Evolutionary conservation across 2,329 filamentous ascomycete species (phyloP).

Genomic region (Coccinonectria pachysandricola): DNA sequence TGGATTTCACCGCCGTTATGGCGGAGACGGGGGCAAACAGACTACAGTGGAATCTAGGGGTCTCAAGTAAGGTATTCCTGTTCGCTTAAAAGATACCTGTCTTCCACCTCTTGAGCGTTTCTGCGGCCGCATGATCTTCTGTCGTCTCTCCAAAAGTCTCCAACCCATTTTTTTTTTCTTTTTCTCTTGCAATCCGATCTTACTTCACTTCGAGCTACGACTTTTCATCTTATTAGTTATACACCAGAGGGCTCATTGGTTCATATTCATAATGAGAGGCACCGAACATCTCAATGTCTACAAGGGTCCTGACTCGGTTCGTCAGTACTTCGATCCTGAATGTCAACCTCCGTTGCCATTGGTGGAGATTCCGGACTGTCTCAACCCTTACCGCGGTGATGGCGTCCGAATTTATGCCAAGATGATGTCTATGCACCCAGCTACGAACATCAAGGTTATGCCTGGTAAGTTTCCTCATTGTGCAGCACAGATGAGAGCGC

Average conservation of each 20-base stretch:
- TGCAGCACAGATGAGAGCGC: background rate
- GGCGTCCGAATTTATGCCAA: conserved; percentile 54
- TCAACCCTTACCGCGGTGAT: conserved; percentile 47
- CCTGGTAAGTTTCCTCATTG: conserved; percentile 30
- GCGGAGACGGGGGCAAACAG: too few relatives aligned
- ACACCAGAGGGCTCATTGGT: conserved; percentile 7
- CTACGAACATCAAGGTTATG: conserved; percentile 52
- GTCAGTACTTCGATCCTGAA: conserved; percentile 49
- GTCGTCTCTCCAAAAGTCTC: background rate
- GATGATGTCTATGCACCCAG: conserved; percentile 52
- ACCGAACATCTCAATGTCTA: conserved; percentile 38
- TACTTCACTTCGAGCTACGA: conserved; percentile 1
- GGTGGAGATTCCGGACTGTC: conserved; percentile 44
- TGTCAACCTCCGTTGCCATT: conserved; percentile 45
- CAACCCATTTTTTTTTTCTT: conserved; percentile 1
- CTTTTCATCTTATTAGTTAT: conserved; percentile 3
- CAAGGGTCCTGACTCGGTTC: conserved; percentile 42
- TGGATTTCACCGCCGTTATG: too few relatives aligned
- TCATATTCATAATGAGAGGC: conserved; percentile 14
- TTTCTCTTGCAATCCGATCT: conserved; percentile 1
- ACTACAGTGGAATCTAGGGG: too few relatives aligned
- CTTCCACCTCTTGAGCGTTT: conserved; percentile 8
- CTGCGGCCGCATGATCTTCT: conserved; percentile 1
- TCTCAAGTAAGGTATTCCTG: too few relatives aligned
- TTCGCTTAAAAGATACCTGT: too few relatives aligned